These are phyloP conservation scores for Peribolospora kevripleyi DNA, from an alignment of 768 basidiomycete genomes.

Conservation along the genomic window DNA sequence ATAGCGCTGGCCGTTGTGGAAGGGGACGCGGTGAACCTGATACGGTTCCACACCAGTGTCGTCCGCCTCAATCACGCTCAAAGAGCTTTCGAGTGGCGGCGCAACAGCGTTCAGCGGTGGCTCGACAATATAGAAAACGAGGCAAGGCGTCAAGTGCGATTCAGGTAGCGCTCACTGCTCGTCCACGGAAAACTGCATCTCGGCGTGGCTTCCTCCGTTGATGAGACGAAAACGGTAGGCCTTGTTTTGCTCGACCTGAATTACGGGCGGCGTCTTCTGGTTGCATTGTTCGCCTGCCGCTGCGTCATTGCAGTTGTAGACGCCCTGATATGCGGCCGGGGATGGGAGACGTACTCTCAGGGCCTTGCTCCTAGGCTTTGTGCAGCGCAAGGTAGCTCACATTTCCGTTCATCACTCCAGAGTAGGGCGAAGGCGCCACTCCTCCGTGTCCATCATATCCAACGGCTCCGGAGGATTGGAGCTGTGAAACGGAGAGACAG, in stretches of 20 bases:
- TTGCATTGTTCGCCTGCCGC: neutral
- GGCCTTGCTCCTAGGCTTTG: too few relatives aligned
- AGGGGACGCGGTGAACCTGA: constrained; percentile 7
- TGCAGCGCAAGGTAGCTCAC: too few relatives aligned
- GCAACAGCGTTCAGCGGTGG: neutral
- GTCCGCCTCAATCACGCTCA: constrained; percentile 12
- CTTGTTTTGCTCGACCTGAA: neutral
- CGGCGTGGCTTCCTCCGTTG: constrained; percentile 3
- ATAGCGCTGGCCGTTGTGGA: constrained; percentile 11
- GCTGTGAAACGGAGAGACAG: too few relatives aligned
- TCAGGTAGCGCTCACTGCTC: neutral
- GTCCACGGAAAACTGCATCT: neutral
- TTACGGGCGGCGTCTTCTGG: neutral
- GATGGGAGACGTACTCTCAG: too few relatives aligned
- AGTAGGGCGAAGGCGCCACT: constrained; percentile 1
- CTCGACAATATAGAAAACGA: neutral
- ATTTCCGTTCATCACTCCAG: constrained; percentile 1
- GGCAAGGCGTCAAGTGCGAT: too few relatives aligned
- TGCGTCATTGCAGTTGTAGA: constrained; percentile 1
- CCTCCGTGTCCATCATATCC: neutral
- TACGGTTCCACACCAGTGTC: constrained; percentile 6
- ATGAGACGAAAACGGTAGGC: constrained; percentile 2
- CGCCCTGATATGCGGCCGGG: neutral
- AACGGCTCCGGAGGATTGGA: neutral
- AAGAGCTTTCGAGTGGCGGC: neutral